These are phyloP conservation scores for Candida anglica DNA, from an alignment of 805 yeast genomes.

Conservation along the genomic window DNA sequence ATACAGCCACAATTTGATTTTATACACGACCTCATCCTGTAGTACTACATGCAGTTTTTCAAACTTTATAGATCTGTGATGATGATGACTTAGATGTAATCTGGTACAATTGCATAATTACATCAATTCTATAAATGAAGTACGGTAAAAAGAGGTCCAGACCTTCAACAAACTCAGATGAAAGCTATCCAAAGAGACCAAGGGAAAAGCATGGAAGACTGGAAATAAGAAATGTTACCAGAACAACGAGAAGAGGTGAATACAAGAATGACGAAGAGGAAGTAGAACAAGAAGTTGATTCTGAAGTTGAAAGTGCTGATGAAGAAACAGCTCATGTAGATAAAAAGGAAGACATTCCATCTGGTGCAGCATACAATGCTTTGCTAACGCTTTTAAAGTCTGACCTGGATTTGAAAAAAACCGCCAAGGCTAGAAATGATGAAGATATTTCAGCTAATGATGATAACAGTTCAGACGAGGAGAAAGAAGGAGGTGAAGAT, in stretches of 20 bases:
- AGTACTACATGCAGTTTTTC: too few relatives aligned
- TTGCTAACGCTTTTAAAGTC: constrained; percentile 56
- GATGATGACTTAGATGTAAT: too few relatives aligned
- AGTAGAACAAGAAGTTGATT: constrained; percentile 10
- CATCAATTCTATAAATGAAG: constrained; percentile 4
- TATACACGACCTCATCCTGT: too few relatives aligned
- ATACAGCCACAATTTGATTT: too few relatives aligned
- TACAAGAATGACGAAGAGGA: constrained; percentile 9
- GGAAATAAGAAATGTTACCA: constrained; percentile 55
- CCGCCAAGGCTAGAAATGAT: constrained; percentile 9
- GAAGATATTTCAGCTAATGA: constrained; percentile 7
- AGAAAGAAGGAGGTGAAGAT: constrained; percentile 17
- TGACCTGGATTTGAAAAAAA: constrained; percentile 32
- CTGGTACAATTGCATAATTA: too few relatives aligned
- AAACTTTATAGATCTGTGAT: too few relatives aligned
- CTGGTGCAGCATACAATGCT: constrained; percentile 60
- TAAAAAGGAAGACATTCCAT: constrained; percentile 17
- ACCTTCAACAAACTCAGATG: not conserved
- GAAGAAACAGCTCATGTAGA: constrained; percentile 11
- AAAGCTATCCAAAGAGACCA: not conserved
- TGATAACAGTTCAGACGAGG: constrained; percentile 11
- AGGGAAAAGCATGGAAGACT: constrained; percentile 51
- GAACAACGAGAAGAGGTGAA: constrained; percentile 43
- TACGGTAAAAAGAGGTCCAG: constrained; percentile 5
- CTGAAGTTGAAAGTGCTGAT: constrained; percentile 12